Conservation (phyloP, 2,329 filamentous ascomycete species). For the Trichoderma pleuroti region DNA sequence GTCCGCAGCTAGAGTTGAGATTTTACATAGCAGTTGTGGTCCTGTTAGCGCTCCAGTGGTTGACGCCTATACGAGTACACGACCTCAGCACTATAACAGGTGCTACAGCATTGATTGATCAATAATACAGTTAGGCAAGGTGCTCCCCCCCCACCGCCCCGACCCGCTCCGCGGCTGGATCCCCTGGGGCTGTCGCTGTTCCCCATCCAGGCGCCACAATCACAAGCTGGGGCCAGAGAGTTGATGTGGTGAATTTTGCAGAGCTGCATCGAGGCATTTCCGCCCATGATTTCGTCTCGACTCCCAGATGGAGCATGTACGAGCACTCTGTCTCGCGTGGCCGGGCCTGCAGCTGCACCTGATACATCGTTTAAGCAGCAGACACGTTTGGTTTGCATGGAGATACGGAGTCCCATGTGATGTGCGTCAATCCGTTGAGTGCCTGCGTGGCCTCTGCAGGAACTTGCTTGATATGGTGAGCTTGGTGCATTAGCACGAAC, state of each 20-base stretch:
- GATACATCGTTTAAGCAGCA: slow-evolving; percentile 1
- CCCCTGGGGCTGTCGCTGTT: background rate
- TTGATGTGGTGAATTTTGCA: background rate
- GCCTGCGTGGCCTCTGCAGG: background rate
- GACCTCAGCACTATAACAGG: background rate
- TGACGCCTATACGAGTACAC: background rate
- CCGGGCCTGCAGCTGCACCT: background rate
- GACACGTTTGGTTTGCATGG: background rate
- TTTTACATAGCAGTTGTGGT: background rate
- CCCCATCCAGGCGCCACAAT: background rate
- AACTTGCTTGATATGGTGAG: background rate
- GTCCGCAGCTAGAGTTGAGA: background rate
- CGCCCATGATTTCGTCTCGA: background rate
- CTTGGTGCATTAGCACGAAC: background rate
- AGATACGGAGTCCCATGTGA: background rate
- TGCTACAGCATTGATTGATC: too few species aligned
- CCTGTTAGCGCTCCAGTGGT: background rate
- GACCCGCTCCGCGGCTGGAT: slow-evolving; percentile 4
- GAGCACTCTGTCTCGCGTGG: background rate
- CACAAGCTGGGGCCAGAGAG: background rate
- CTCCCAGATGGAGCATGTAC: background rate
- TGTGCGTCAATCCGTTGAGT: background rate
- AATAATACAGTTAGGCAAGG: too few species aligned
- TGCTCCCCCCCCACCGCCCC: background rate
- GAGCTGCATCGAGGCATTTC: background rate